Percentiles rank a stretch among this genome's conserved stretches.
phyloP scores from a whole-genome alignment of 2,329 filamentous ascomycete genomes.

The Monosporascus sp. region DNA sequence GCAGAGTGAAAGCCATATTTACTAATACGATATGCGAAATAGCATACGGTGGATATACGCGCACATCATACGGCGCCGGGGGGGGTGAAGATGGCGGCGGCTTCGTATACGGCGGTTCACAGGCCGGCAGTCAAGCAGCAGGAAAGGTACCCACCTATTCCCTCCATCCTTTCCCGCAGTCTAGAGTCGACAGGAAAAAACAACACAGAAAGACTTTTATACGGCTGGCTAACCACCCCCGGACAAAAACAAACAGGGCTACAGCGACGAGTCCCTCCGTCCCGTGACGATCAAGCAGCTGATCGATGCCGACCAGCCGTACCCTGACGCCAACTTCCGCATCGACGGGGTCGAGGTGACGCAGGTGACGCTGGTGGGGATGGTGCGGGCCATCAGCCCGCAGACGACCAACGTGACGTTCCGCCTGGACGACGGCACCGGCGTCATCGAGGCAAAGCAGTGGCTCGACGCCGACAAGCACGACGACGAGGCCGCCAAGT shows the following conservation, averaged over 20 bases:
- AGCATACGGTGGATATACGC: slow-evolving; percentile 47
- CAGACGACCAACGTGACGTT: slow-evolving; percentile 90
- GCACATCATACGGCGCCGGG: slow-evolving; percentile 47
- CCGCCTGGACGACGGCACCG: slow-evolving; percentile 92
- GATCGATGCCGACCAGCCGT: slow-evolving; percentile 72
- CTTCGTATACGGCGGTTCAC: slow-evolving; percentile 56
- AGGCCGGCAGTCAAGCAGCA: slow-evolving; percentile 49
- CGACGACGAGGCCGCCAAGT: slow-evolving; percentile 38
- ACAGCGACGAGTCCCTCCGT: slow-evolving; percentile 79
- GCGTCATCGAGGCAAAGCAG: slow-evolving; percentile 83
- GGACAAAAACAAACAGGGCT: slow-evolving; percentile 37
- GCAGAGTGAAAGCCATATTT: background rate
- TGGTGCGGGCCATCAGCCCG: slow-evolving; percentile 80
- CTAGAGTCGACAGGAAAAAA: too few relatives aligned
- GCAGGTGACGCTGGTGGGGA: slow-evolving; percentile 80
- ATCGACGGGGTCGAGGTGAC: slow-evolving; percentile 74
- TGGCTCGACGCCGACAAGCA: slow-evolving; percentile 67
- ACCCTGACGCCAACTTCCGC: slow-evolving; percentile 69
- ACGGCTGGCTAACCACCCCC: slow-evolving; percentile 1
- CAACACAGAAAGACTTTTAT: background rate
- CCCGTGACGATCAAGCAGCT: slow-evolving; percentile 96
- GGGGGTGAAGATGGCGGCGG: slow-evolving; percentile 58
- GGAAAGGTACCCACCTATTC: slow-evolving; percentile 20
- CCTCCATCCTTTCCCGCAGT: background rate
- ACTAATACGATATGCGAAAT: slow-evolving; percentile 23